A percentile compares a stretch with the other conserved stretches of the same genome.
These are phyloP conservation scores for Sistotremastrum niveocremeum DNA, from an alignment of 768 basidiomycete species.

Conservation along the genomic window DNA sequence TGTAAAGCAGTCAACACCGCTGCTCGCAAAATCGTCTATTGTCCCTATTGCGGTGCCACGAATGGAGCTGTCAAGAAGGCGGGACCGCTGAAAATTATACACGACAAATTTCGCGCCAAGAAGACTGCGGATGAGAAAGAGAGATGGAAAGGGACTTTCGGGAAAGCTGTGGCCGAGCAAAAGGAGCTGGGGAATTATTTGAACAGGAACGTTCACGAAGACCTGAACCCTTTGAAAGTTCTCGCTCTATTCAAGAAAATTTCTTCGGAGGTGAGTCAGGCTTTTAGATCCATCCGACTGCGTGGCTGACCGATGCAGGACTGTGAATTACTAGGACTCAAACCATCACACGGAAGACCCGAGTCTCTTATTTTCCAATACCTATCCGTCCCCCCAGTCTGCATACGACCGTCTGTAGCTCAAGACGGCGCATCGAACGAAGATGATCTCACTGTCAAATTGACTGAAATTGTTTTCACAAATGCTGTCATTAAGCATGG, in stretches of 20 bases:
- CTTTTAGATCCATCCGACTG: neutral
- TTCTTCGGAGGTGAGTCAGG: conserved; percentile 62
- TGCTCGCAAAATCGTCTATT: conserved; percentile 84
- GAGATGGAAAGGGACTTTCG: conserved; percentile 73
- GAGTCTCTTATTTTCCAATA: conserved; percentile 99
- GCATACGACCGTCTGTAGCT: conserved; percentile 92
- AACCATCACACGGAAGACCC: conserved; percentile 79
- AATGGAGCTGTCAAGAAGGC: conserved; percentile 97
- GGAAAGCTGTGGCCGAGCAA: conserved; percentile 68
- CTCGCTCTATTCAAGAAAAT: conserved; percentile 86
- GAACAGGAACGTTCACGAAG: conserved; percentile 80
- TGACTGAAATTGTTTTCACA: conserved; percentile 91
- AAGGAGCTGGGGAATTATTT: conserved; percentile 78
- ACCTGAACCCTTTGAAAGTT: conserved; percentile 88
- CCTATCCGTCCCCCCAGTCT: conserved; percentile 93
- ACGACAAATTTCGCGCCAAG: conserved; percentile 94
- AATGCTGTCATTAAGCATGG: conserved; percentile 89
- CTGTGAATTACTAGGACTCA: conserved; percentile 85
- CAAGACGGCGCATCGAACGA: conserved; percentile 98
- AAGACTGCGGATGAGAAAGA: conserved; percentile 85
- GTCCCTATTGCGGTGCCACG: conserved; percentile 83
- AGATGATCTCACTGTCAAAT: conserved; percentile 94
- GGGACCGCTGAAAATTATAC: conserved; percentile 88
- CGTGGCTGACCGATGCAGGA: conserved; percentile 37
- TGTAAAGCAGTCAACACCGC: conserved; percentile 74